Base-by-base conservation (phyloP, 2,329 filamentous ascomycete species). In the Sclerotinia minor region DNA sequence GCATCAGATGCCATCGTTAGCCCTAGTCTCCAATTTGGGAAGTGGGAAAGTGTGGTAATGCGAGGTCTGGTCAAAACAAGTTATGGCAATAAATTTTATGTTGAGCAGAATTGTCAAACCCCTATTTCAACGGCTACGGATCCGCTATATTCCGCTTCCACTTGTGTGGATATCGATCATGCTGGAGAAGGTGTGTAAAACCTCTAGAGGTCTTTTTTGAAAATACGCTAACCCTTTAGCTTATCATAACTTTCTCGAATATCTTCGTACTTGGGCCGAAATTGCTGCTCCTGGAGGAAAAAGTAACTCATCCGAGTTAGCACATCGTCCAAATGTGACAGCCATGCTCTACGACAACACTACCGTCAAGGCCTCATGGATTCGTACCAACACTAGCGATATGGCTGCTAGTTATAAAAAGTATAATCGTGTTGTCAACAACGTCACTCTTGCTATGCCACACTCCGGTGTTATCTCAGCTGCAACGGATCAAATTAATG, bases 401-500 rank as follows among this genome's bases (percentile, higher is more conserved):
- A 83, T 87, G 24, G 81, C 81, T 0, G 76, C 79, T 4, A 79
- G 81, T 0, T 89, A 83, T 5, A 75, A 81, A 5, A 75, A 81
- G 15, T 76, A 85, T 65, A 78, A 80, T 0, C 82, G 90, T 35
- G 82, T 90, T 49, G 80, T 94, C 73, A 91, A 93, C 75, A 93
- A 94, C 71, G 86, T 92, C 35, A 91, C 89, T 0, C 82, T 94
- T 71, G 90, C 90, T 0, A 89, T 94, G 84, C 92, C 92, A 0
- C 92, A 95, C 73, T 87, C 80, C 54, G 80, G 89, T 0, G 83
- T 95, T 0, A 87, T 90, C 45, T 78, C 81, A 17, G 91, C 91
- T 0, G 87, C 89, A 0, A 84, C 81, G 11, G 81, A 89, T 71
- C 78, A 81, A 0, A 76, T 79, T 11, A 94, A 94, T 73, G 76